Evolutionary conservation across 495 filamentous ascomycete species (phyloP).

Genomic region (Neurospora sp.): DNA sequence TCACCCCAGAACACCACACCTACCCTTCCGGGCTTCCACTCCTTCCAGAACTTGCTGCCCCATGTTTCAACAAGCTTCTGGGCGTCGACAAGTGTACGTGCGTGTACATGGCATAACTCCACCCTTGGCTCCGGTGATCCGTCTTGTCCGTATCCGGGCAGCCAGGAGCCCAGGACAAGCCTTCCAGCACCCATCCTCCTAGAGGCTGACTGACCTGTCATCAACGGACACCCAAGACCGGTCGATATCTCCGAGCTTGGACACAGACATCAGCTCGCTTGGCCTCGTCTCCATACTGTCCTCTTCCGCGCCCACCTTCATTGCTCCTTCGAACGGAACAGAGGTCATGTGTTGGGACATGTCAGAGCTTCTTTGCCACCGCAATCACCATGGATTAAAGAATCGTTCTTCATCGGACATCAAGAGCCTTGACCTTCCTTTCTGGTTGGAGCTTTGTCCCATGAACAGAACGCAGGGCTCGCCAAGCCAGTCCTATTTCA

Average conservation of each 20-base stretch:
- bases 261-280: background rate
- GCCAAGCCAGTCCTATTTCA: conserved; percentile 15
- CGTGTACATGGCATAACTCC: background rate
- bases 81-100: background rate
- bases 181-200: background rate
- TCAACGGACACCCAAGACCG: background rate
- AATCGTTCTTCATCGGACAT: background rate
- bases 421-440: background rate
- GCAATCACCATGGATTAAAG: background rate
- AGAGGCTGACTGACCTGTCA: background rate
- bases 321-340: background rate
- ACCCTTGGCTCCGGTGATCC: background rate
- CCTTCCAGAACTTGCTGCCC: background rate
- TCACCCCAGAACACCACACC: background rate
- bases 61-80: background rate
- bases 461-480: background rate
- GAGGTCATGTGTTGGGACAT: background rate
- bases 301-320: background rate
- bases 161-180: background rate
- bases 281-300: background rate
- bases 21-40: background rate
- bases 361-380: background rate
- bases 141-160: background rate
- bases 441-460: background rate
- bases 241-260: background rate